Evolutionary conservation across 2,329 filamentous ascomycete genomes (phyloP).

Genomic region (Chalaropsis ovoidea): DNA sequence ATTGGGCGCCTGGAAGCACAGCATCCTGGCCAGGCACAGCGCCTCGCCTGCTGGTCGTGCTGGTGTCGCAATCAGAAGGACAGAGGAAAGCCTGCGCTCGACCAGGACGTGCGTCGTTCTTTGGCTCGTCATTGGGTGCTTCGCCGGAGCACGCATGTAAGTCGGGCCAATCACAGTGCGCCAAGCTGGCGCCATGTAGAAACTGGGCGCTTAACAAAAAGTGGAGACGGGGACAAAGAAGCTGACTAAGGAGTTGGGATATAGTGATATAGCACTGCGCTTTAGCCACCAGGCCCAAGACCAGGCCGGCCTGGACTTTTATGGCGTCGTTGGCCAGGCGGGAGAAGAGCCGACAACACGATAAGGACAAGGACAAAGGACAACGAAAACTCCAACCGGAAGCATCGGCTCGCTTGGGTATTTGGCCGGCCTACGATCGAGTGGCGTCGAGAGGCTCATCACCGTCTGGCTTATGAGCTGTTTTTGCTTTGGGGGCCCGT

Average conservation of each 20-base stretch:
- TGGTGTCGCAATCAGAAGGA: no score
- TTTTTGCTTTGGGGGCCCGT: background rate
- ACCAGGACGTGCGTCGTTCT: background rate
- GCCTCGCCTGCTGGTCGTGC: background rate
- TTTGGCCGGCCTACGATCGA: background rate
- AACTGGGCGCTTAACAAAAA: background rate
- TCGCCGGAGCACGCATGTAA: background rate
- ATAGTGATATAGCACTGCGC: background rate
- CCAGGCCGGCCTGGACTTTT: no score
- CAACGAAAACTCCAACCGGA: background rate
- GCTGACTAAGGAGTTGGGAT: background rate
- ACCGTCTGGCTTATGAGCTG: background rate
- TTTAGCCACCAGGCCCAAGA: background rate
- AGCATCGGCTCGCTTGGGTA: background rate
- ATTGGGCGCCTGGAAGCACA: conserved; percentile 4
- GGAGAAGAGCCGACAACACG: background rate
- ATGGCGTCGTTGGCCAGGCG: no score
- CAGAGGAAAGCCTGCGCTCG: background rate
- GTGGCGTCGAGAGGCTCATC: background rate
- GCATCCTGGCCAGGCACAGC: background rate
- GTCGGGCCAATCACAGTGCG: conserved; percentile 5
- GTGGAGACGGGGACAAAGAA: background rate
- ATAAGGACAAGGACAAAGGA: background rate
- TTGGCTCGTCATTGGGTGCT: conserved; percentile 4
- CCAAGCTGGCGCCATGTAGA: background rate